Conservation (phyloP, 805 yeast species). For the Grigorovia humatica region DNA sequence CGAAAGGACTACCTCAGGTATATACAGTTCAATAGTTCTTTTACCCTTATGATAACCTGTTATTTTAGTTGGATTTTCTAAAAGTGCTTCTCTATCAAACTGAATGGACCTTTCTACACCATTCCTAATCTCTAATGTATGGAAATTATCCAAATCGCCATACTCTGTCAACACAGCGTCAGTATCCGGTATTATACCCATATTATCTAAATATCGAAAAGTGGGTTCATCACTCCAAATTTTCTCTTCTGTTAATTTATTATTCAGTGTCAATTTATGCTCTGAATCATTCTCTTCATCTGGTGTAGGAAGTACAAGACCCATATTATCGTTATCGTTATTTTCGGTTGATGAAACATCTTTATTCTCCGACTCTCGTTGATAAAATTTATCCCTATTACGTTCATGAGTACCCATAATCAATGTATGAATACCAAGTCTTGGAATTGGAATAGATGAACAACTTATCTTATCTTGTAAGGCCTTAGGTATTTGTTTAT, state of each 20-base stretch:
- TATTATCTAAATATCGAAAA: constrained; percentile 19
- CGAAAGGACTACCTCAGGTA: constrained; percentile 31
- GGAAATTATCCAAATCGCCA: constrained; percentile 20
- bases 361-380: constrained; percentile 6
- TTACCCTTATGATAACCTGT: constrained; percentile 30
- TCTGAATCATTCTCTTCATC: constrained; percentile 15
- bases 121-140: constrained; percentile 26
- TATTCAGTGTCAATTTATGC: constrained; percentile 23
- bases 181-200: constrained; percentile 21
- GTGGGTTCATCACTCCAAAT: constrained; percentile 25
- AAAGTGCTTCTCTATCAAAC: constrained; percentile 26
- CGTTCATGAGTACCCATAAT: constrained; percentile 46
- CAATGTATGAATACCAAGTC: constrained; percentile 53
- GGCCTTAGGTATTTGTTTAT: constrained; percentile 4
- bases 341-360: constrained; percentile 12
- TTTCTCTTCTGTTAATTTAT: constrained; percentile 18
- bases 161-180: constrained; percentile 26
- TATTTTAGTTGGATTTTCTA: constrained; percentile 31
- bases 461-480: constrained; percentile 30
- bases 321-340: constrained; percentile 10
- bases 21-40: constrained; percentile 33
- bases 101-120: constrained; percentile 30
- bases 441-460: constrained; percentile 44
- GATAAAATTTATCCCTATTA: constrained; percentile 21
- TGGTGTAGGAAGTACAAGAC: constrained; percentile 7